Evolutionary conservation across 2,329 filamentous ascomycete species (phyloP).

Genomic region (Sclerotiophoma versabilis): DNA sequence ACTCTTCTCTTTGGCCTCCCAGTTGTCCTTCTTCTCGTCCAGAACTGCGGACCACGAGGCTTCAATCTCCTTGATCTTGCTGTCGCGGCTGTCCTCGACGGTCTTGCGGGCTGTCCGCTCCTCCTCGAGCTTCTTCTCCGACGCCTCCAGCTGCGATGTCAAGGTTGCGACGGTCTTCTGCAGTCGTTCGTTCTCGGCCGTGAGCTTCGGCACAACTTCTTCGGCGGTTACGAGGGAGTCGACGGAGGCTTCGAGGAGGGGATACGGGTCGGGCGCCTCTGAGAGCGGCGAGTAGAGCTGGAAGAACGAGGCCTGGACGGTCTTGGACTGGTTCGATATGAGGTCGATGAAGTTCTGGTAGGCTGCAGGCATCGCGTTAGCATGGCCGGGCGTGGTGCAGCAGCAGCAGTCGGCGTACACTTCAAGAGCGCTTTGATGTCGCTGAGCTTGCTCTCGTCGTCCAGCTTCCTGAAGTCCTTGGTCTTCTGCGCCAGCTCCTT

Average conservation of each 20-base stretch:
- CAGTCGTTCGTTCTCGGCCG: constrained; percentile 87
- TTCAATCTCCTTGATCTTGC: constrained; percentile 87
- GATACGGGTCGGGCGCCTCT: constrained; percentile 95
- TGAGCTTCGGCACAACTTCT: constrained; percentile 88
- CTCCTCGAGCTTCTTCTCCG: constrained; percentile 78
- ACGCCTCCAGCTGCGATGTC: constrained; percentile 81
- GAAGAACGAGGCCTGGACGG: constrained; percentile 90
- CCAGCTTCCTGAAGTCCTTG: constrained; percentile 94
- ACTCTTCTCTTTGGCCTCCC: constrained; percentile 89
- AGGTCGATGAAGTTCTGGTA: constrained; percentile 98
- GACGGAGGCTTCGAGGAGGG: constrained; percentile 92
- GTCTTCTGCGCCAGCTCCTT: constrained; percentile 99
- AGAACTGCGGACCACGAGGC: constrained; percentile 87
- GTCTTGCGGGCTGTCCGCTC: constrained; percentile 77
- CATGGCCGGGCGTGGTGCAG: constrained; percentile 17
- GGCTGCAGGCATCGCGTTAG: constrained; percentile 59
- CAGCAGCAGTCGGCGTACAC: constrained; percentile 57
- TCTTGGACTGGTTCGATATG: constrained; percentile 93
- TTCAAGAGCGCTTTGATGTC: constrained; percentile 92
- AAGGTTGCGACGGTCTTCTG: constrained; percentile 78
- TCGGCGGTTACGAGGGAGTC: constrained; percentile 92
- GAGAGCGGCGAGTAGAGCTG: constrained; percentile 92
- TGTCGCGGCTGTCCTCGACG: constrained; percentile 78
- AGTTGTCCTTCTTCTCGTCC: constrained; percentile 94
- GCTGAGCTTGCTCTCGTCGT: constrained; percentile 82